phyloP scores from a whole-genome alignment of 257 asterid species.

The Ophiorrhiza pumila region DNA sequence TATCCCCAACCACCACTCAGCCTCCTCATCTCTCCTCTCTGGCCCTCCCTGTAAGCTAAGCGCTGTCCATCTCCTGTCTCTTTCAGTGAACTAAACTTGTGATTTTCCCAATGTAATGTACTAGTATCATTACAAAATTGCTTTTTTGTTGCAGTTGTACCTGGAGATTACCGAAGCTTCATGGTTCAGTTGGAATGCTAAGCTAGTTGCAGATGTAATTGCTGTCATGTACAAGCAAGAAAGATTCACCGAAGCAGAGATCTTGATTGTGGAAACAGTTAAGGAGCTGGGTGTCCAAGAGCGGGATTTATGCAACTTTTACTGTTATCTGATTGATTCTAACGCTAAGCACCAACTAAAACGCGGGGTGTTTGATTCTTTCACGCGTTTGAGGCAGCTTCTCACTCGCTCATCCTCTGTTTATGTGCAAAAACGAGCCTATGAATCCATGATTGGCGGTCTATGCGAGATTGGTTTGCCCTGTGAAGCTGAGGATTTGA shows the following conservation, averaged over 20 bases:
- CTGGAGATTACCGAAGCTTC: conserved; percentile 51
- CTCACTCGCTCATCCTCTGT: conserved; percentile 45
- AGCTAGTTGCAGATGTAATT: conserved; percentile 69
- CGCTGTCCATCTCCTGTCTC: not conserved
- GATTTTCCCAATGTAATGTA: not conserved
- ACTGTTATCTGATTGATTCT: conserved; percentile 53
- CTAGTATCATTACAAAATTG: not conserved
- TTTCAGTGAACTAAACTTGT: not conserved
- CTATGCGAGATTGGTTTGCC: conserved; percentile 65
- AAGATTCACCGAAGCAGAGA: conserved; percentile 46
- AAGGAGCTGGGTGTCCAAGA: conserved; percentile 42
- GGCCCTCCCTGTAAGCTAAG: conserved; percentile 63
- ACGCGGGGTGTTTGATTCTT: conserved; percentile 42
- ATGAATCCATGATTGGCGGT: conserved; percentile 55
- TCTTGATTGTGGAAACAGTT: conserved; percentile 44
- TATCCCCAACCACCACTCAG: conserved; percentile 52
- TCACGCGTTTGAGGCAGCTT: conserved; percentile 37
- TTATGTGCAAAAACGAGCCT: conserved; percentile 57
- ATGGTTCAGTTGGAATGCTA: conserved; percentile 89
- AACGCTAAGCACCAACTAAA: conserved; percentile 48
- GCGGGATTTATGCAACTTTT: conserved; percentile 58
- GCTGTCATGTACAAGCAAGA: conserved; percentile 49
- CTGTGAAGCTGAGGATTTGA: conserved; percentile 52
- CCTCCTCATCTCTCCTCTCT: conserved; percentile 52
- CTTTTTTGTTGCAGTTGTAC: conserved; percentile 55